phyloP scores from a whole-genome alignment of 495 filamentous ascomycete species.

The Bathelium albidoporum region DNA sequence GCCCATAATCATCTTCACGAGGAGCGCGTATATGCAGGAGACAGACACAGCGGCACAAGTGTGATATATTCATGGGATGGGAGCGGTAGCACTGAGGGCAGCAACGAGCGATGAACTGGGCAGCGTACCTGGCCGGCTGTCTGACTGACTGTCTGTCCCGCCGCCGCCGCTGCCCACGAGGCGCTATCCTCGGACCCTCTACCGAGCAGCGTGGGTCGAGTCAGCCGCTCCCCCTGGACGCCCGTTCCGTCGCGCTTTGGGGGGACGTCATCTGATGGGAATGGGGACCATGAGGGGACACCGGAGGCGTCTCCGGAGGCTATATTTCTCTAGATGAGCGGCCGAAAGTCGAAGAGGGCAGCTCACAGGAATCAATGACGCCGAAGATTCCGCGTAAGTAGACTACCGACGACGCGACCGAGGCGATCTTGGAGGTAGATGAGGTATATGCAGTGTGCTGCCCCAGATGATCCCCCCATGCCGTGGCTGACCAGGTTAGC shows the following conservation, averaged over 20 bases:
- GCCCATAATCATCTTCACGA: neutral
- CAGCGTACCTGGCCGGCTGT: conserved; percentile 5
- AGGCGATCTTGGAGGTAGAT: too few species aligned
- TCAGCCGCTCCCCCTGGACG: neutral
- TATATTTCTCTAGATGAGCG: too few species aligned
- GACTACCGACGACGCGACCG: neutral
- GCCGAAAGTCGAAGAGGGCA: neutral
- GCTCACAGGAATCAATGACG: neutral
- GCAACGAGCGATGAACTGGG: neutral
- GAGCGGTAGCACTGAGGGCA: neutral
- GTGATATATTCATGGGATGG: neutral
- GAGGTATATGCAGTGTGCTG: too few species aligned
- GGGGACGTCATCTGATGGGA: neutral
- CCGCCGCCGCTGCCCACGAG: too few species aligned
- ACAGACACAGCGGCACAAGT: neutral
- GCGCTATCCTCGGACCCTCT: neutral
- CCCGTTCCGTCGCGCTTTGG: neutral
- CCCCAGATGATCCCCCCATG: too few species aligned
- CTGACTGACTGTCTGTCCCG: neutral
- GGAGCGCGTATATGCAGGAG: neutral
- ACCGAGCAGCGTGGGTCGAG: neutral
- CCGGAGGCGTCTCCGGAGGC: too few species aligned
- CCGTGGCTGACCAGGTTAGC: too few species aligned
- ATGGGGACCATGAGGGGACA: neutral
- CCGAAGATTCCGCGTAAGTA: neutral